Base-by-base conservation (phyloP, 208 protist species). In the Novymonas esmeraldas region DNA sequence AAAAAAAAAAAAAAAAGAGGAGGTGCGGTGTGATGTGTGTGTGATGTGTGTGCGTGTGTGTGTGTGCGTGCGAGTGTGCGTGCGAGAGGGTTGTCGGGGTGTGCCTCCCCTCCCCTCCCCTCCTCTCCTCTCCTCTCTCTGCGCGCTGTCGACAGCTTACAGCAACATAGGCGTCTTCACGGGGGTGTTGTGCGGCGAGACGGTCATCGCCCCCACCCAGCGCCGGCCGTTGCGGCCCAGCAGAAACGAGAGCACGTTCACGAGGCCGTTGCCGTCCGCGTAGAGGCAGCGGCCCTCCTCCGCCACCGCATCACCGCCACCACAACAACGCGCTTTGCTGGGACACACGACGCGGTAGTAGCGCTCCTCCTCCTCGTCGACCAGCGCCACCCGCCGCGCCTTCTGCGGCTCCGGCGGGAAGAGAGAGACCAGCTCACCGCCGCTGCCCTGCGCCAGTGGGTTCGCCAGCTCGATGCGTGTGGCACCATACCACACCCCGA, bases 391-490 rank as follows among this genome's bases (percentile, higher is more conserved):
- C 0, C 63, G 70, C 70, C 70, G 70, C 34, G 70, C 63, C 41
- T 65, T 33, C 41, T 69, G 63, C 24, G 55, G 9, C 28, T 68
- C 67, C 29, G 42, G 44, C 1, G 83, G 79, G 38, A 94, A 94
- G 52, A 91, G 87, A 4, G 64, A 64, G 20, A 94, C 83, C 29
- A 94, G 61, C 6, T 81, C 73, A 9, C 89, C 89, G 26, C 81
- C 62, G 52, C 50, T 82, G 59, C 83, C 62, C 16, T 87, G 76
- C 4, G 81, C 85, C n/a, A 90, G 71, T 22, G 85, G 89, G 73
- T 94, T 94, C 6, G 83, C 79, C 28, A 90, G 57, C 74, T 94
- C 89, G 48, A 92, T 71, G 9, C 81, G 78, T 9, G 85, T 92
- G 2, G 76, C 82, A 16, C 81, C 89, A 22, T 20, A 26, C 42